Conservation (phyloP, 305 asterid genomes). For the Salvia sclarea region DNA sequence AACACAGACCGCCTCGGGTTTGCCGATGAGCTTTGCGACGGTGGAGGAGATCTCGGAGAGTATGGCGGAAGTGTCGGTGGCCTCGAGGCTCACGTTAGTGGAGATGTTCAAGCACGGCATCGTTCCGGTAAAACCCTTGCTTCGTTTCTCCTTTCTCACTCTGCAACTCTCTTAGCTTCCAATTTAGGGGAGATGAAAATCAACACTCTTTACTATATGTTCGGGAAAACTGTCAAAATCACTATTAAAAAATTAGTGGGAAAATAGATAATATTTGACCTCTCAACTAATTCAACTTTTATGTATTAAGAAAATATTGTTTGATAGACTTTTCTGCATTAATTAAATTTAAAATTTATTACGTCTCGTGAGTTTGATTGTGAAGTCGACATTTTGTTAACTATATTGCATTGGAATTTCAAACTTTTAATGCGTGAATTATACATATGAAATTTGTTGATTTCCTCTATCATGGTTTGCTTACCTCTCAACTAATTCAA, state of each 20-base stretch:
- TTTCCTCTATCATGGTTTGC: background rate
- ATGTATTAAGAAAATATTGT: too few species aligned
- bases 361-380: too few species aligned
- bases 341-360: too few species aligned
- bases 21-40: constrained; percentile 80
- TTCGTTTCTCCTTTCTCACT: background rate
- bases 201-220: background rate
- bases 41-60: constrained; percentile 78
- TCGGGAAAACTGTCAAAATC: background rate
- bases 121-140: constrained; percentile 40
- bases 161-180: background rate
- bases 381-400: too few species aligned
- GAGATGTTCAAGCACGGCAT: constrained; percentile 96
- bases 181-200: background rate
- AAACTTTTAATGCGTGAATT: background rate
- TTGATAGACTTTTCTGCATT: too few species aligned
- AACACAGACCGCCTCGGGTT: constrained; percentile 71
- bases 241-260: background rate
- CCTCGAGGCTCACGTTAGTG: constrained; percentile 82
- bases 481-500: too few species aligned
- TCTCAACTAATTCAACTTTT: background rate
- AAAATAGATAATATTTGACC: background rate
- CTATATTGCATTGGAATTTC: background rate
- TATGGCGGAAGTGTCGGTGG: constrained; percentile 70
- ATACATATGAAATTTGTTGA: background rate